A percentile compares a stretch with the other conserved stretches of the same genome.
phyloP scores from a whole-genome alignment of 805 yeast species.

The Hanseniaspora nectarophila region DNA sequence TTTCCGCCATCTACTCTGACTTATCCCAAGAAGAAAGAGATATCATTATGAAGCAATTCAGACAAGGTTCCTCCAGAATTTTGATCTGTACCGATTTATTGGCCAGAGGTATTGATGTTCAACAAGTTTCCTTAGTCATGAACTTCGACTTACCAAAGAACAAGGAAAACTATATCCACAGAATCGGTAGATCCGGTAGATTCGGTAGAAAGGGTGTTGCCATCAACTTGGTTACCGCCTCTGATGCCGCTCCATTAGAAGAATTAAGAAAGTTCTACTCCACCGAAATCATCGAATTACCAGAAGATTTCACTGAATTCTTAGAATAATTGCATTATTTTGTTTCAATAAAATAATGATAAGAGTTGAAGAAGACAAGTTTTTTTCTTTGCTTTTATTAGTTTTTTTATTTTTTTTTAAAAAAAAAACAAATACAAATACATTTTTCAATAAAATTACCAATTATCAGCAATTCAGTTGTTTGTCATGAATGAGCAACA shows the following conservation, averaged over 20 bases:
- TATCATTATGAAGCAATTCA: constrained; percentile 86
- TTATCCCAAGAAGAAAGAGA: constrained; percentile 93
- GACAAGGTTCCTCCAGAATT: constrained; percentile 85
- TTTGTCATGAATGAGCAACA: constrained; percentile 1
- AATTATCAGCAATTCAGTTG: not conserved
- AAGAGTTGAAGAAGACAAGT: not conserved
- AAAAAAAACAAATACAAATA: no score
- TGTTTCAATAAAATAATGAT: not conserved
- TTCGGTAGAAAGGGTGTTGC: constrained; percentile 99
- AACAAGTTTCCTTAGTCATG: constrained; percentile 89
- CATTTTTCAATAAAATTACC: not conserved
- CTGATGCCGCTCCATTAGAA: constrained; percentile 61
- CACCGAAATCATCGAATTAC: constrained; percentile 66
- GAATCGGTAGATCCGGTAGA: constrained; percentile 97
- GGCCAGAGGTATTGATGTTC: constrained; percentile 98
- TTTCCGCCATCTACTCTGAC: constrained; percentile 93
- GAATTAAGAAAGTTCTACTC: constrained; percentile 66
- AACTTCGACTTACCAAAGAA: constrained; percentile 89
- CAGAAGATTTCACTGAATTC: constrained; percentile 54
- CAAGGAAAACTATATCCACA: constrained; percentile 90
- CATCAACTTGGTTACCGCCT: constrained; percentile 77
- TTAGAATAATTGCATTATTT: constrained; percentile 16
- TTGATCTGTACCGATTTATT: constrained; percentile 92
- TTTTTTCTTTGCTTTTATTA: constrained; percentile 11
- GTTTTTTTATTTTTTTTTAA: not conserved